Evolutionary conservation across 208 protist species (phyloP).

Genomic region (Novymonas esmeraldas): DNA sequence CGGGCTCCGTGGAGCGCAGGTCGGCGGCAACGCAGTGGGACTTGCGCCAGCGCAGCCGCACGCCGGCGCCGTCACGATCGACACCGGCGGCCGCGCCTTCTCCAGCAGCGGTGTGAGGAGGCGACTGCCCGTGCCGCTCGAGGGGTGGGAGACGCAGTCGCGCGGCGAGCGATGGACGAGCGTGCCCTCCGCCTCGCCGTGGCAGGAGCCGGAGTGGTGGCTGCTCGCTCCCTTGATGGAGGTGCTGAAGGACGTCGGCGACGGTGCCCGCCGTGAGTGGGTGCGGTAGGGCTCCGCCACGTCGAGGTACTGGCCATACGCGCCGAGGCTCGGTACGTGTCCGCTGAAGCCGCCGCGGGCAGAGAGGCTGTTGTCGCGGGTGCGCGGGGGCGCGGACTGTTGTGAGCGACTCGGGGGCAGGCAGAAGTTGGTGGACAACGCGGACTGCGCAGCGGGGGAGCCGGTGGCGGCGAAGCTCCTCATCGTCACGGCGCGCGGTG

Average conservation of each 20-base stretch:
- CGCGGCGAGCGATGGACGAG: neutral
- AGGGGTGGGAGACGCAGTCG: neutral
- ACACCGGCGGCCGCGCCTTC: too few relatives aligned
- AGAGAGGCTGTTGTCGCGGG: neutral
- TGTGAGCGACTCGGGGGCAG: conserved; percentile 2
- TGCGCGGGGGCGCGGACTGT: neutral
- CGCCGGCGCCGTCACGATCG: too few relatives aligned
- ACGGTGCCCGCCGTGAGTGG: neutral
- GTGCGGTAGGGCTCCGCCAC: conserved; percentile 11
- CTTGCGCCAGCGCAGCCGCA: too few relatives aligned
- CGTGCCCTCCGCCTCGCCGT: neutral
- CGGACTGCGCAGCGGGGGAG: neutral
- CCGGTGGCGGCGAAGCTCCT: neutral
- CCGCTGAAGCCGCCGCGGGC: neutral
- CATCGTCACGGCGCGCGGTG: neutral
- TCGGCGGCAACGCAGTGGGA: neutral
- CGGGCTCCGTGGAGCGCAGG: too few relatives aligned
- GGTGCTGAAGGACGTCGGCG: neutral
- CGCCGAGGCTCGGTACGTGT: neutral
- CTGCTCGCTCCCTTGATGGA: neutral
- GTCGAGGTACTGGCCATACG: conserved; percentile 21
- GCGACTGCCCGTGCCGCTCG: neutral
- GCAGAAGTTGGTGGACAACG: conserved; percentile 5
- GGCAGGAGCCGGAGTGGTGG: neutral
- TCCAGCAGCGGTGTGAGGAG: conserved; percentile 9